Evolutionary conservation across 1,284 basidiomycete species (phyloP).

Genomic region (Cronartium quercuum): DNA sequence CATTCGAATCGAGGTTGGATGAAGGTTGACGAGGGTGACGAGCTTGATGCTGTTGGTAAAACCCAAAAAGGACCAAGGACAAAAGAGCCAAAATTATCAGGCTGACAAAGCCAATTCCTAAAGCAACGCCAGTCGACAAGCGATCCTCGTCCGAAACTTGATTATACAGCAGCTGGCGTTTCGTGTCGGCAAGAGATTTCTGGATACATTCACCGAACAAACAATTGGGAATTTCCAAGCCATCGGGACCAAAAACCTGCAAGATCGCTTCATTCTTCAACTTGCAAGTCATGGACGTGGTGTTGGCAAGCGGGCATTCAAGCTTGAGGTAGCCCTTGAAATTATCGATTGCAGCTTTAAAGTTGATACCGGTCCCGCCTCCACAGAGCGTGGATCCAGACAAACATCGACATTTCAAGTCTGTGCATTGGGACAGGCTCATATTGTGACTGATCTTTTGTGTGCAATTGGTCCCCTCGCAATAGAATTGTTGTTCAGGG

Average conservation of each 20-base stretch:
- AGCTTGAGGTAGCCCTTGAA: slow-evolving; percentile 57
- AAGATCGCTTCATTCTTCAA: slow-evolving; percentile 68
- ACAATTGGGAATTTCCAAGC: slow-evolving; percentile 65
- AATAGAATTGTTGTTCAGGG: slow-evolving; percentile 59
- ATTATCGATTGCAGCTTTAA: slow-evolving; percentile 59
- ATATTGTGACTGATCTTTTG: slow-evolving; percentile 52
- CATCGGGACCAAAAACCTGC: slow-evolving; percentile 63
- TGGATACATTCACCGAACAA: slow-evolving; percentile 76
- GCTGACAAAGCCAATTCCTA: slow-evolving; percentile 74
- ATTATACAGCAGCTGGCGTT: slow-evolving; percentile 35
- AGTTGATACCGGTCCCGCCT: slow-evolving; percentile 50
- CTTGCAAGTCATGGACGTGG: slow-evolving; percentile 56
- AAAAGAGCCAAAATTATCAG: slow-evolving; percentile 59
- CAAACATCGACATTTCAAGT: slow-evolving; percentile 67
- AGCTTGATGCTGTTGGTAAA: slow-evolving; percentile 60
- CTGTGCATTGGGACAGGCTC: slow-evolving; percentile 62
- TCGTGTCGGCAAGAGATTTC: slow-evolving; percentile 65
- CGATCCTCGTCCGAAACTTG: slow-evolving; percentile 45
- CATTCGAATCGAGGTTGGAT: slow-evolving; percentile 62
- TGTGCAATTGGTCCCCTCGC: slow-evolving; percentile 62
- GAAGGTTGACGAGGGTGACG: slow-evolving; percentile 46
- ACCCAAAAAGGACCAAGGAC: slow-evolving; percentile 59
- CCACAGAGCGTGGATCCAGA: slow-evolving; percentile 68
- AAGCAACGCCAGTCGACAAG: slow-evolving; percentile 73
- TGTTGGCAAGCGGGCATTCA: slow-evolving; percentile 57